Conservation (phyloP, 106 monocot species). For the Agapanthus africanus region DNA sequence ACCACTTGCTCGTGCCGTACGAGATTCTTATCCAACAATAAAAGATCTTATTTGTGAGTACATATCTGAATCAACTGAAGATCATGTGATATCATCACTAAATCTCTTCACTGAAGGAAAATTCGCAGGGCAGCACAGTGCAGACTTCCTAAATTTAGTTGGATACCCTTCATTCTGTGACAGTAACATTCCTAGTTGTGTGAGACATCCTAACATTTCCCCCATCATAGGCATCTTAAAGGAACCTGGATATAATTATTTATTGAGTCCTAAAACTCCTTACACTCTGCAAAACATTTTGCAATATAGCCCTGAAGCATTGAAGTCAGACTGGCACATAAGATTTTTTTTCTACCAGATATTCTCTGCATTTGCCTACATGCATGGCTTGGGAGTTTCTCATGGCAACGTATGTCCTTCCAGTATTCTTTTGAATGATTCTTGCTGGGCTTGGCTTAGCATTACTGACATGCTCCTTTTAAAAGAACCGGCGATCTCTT, state of each 20-base stretch:
- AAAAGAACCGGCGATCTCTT: conserved; percentile 13
- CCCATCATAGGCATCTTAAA: conserved; percentile 62
- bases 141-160: conserved; percentile 52
- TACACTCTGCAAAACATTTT: conserved; percentile 71
- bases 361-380: conserved; percentile 57
- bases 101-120: conserved; percentile 50
- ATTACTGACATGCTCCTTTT: conserved; percentile 25
- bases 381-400: conserved; percentile 61
- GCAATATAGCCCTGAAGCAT: conserved; percentile 61
- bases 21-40: conserved; percentile 26
- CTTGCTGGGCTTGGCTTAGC: conserved; percentile 74
- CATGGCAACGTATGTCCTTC: conserved; percentile 78
- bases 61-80: conserved; percentile 48
- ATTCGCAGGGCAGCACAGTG: conserved; percentile 20
- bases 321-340: conserved; percentile 81
- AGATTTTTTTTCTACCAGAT: conserved; percentile 81
- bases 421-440: conserved; percentile 52
- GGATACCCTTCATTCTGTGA: conserved; percentile 49
- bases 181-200: conserved; percentile 16
- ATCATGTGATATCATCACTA: conserved; percentile 65
- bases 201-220: conserved; percentile 82
- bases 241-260: conserved; percentile 30
- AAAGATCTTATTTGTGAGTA: conserved; percentile 37
- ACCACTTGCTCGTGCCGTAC: conserved; percentile 25
- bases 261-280: conserved; percentile 57